Base-by-base conservation (phyloP, 2,329 filamentous ascomycete species). In the Fusarium nodosum region DNA sequence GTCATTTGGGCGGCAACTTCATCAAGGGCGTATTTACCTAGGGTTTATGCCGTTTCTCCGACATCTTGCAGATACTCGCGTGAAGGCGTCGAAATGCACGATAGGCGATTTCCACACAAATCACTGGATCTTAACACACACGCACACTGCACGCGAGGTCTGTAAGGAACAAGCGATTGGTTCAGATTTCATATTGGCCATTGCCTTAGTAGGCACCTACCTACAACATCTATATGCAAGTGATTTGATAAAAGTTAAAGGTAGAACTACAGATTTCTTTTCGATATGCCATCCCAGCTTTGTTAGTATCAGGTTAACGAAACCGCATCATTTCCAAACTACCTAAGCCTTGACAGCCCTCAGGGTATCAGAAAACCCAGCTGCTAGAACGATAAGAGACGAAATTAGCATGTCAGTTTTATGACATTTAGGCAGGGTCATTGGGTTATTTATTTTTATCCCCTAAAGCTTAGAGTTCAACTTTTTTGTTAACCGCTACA, bases 41-140 rank as follows among this genome's bases (percentile, higher is more conserved):
- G 45, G 63, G 66, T 68, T 69, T 64, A 16, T 54, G 58, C 67
- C 67, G 54, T 45, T 56, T 68, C 24, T 68, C 24, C n/a, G 36
- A 18, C 46, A 55, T 31, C 45, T 50, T 36, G 31, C 62, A 50
- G 54, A 53, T 44, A 59, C 53, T 28, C n/a, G 48, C 45, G 42
- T 44, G 31, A 36, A 41, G 44, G 48, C 53, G 47, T 50, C n/a
- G 28, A 56, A 26, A 34, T 41, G 56, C 30, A 57, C 28, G 44
- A 60, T 44, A 62, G 53, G 42, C 39, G 28, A 45, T 31, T 38
- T 62, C 31, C 44, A 48, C 28, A 22, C 22, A 13, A 41, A 30
- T 7, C 52, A 24, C n/a, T 34, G 24, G 24, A 39, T 10, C 20
- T 34, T 38, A 45, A 54, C 26, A 24, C 33, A 24, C 13, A 24